phyloP scores from a whole-genome alignment of 495 filamentous ascomycete genomes.

The Aspergillus steynii region DNA sequence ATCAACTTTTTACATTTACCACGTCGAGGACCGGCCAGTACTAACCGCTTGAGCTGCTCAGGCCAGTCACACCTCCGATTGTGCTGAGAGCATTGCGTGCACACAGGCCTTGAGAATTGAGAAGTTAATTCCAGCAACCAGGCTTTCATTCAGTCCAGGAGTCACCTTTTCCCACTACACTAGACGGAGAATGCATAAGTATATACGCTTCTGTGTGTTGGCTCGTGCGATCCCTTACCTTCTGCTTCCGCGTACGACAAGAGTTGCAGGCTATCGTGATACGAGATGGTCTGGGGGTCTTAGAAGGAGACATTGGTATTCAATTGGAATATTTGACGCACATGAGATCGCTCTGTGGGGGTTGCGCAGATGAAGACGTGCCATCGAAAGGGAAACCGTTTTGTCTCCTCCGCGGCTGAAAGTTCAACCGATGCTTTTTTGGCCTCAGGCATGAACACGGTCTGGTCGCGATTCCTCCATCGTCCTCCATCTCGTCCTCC shows the following conservation, averaged over 20 bases:
- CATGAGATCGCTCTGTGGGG: too few relatives aligned
- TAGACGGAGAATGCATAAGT: conserved; percentile 18
- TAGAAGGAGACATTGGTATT: conserved; percentile 15
- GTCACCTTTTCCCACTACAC: conserved; percentile 42
- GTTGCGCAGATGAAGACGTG: neutral
- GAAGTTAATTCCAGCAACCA: conserved; percentile 1
- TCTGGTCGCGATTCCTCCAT: neutral
- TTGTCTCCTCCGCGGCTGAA: neutral
- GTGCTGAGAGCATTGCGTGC: conserved; percentile 37
- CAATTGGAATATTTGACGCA: neutral
- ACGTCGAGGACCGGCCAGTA: neutral
- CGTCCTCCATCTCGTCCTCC: neutral
- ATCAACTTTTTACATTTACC: neutral
- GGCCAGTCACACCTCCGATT: conserved; percentile 42
- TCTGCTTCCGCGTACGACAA: conserved; percentile 42
- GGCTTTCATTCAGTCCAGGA: neutral
- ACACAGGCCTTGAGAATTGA: conserved; percentile 33
- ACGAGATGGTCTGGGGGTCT: conserved; percentile 26
- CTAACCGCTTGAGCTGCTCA: conserved; percentile 40
- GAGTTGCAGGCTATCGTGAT: conserved; percentile 41
- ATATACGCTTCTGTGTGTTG: neutral
- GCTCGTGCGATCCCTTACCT: conserved; percentile 22
- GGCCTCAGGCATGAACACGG: neutral
- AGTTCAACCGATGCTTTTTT: neutral
- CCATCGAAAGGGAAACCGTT: neutral